phyloP scores from a whole-genome alignment of 768 basidiomycete genomes.

The Lactifluus pinguis region DNA sequence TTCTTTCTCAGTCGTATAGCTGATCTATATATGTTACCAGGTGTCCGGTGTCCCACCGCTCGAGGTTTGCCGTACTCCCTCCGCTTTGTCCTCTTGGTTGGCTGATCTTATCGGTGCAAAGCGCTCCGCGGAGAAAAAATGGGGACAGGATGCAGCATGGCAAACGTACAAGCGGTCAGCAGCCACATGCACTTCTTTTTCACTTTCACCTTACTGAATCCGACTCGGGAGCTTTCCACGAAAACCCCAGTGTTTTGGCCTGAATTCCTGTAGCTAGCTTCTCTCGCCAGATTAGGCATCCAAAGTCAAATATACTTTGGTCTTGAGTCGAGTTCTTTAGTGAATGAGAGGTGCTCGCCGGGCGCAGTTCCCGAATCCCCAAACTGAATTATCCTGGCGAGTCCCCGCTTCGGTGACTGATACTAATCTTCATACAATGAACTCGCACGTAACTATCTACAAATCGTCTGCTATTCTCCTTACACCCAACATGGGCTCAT shows the following conservation, averaged over 20 bases:
- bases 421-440: too few species aligned
- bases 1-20: background rate
- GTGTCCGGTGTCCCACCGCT: conserved; percentile 65
- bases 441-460: too few species aligned
- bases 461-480: too few species aligned
- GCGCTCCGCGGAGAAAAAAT: conserved; percentile 45
- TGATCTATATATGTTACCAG: conserved; percentile 23
- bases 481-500: too few species aligned
- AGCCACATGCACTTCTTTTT: background rate
- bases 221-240: conserved; percentile 14
- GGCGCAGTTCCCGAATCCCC: too few species aligned
- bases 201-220: background rate
- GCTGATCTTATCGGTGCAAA: conserved; percentile 8
- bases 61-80: conserved; percentile 31
- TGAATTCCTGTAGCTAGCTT: conserved; percentile 1
- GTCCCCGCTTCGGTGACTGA: too few species aligned
- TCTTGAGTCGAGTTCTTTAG: too few species aligned
- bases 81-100: background rate
- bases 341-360: too few species aligned
- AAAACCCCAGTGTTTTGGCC: conserved; percentile 32
- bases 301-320: too few species aligned
- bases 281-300: too few species aligned
- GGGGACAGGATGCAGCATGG: conserved; percentile 45
- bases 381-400: too few species aligned
- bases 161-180: conserved; percentile 48